Evolutionary conservation across 2,329 filamentous ascomycete genomes (phyloP).

Genomic region (Clathrospora elynae): DNA sequence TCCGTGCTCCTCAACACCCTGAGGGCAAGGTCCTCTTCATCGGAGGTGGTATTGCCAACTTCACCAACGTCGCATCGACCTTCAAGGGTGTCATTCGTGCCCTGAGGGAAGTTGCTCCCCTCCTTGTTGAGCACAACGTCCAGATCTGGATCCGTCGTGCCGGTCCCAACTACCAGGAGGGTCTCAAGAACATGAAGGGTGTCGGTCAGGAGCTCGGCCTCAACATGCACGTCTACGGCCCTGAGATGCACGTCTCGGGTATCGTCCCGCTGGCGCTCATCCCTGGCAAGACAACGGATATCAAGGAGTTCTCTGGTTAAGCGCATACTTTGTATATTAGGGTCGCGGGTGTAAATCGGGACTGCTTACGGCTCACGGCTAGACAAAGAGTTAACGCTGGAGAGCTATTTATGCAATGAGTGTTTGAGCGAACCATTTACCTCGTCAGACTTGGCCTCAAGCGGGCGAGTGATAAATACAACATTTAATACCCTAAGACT

Average conservation of each 20-base stretch:
- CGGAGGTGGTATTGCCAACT: constrained; percentile 99
- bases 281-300: constrained; percentile 62
- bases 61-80: constrained; percentile 98
- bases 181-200: constrained; percentile 99
- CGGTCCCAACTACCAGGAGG: constrained; percentile 99
- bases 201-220: constrained; percentile 93
- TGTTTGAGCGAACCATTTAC: constrained; percentile 24
- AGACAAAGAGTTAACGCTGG: constrained; percentile 39
- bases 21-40: constrained; percentile 99
- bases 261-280: constrained; percentile 90
- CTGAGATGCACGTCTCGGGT: constrained; percentile 87
- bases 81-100: constrained; percentile 99
- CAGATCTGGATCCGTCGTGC: constrained; percentile 94
- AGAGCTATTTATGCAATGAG: constrained; percentile 23
- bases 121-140: constrained; percentile 93
- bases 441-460: constrained; percentile 17
- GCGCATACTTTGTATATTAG: constrained; percentile 38
- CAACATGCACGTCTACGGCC: constrained; percentile 88
- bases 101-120: constrained; percentile 83
- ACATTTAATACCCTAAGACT: constrained; percentile 29
- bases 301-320: constrained; percentile 66
- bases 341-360: constrained; percentile 21
- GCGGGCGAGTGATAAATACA: constrained; percentile 20
- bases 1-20: constrained; percentile 80
- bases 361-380: constrained; percentile 36